Evolutionary conservation across 2,329 filamentous ascomycete species (phyloP).

Genomic region (Laburnicola sp.): DNA sequence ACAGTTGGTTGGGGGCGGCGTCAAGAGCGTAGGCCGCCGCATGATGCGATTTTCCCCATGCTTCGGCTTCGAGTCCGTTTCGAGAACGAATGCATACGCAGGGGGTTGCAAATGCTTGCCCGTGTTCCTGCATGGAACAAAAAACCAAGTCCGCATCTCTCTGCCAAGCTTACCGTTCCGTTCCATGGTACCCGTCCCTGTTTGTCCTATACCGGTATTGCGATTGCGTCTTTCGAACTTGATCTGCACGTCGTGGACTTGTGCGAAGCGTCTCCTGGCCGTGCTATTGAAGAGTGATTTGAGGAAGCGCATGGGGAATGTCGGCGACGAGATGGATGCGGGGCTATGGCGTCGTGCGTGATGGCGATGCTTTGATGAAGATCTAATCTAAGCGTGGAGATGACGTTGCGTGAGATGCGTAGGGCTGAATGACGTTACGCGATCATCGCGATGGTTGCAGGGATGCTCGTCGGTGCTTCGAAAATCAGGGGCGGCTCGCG

Average conservation of each 20-base stretch:
- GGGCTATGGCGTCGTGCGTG: background rate
- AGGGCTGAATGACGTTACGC: conserved; percentile 2
- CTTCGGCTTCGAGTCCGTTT: background rate
- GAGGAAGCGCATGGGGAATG: background rate
- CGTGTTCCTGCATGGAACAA: background rate
- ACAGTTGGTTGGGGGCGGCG: background rate
- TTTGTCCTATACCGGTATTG: conserved; percentile 10
- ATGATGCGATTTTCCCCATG: too few species aligned
- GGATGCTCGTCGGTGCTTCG: background rate
- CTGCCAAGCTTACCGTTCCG: conserved; percentile 21
- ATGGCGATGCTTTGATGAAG: background rate
- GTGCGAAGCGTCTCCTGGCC: conserved; percentile 26
- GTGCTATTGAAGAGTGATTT: background rate
- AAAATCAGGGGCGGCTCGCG: too few species aligned
- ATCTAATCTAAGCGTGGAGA: background rate
- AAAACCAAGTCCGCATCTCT: background rate
- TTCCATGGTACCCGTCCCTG: conserved; percentile 16
- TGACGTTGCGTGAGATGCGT: conserved; percentile 1
- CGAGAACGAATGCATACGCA: background rate
- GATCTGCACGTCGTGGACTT: conserved; percentile 35
- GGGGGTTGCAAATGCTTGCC: background rate
- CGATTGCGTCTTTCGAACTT: conserved; percentile 7
- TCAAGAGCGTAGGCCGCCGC: too few species aligned
- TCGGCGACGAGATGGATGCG: background rate
- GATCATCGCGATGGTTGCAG: background rate